Conservation (phyloP, 2,329 filamentous ascomycete species). For the Bipolaris cookei region DNA sequence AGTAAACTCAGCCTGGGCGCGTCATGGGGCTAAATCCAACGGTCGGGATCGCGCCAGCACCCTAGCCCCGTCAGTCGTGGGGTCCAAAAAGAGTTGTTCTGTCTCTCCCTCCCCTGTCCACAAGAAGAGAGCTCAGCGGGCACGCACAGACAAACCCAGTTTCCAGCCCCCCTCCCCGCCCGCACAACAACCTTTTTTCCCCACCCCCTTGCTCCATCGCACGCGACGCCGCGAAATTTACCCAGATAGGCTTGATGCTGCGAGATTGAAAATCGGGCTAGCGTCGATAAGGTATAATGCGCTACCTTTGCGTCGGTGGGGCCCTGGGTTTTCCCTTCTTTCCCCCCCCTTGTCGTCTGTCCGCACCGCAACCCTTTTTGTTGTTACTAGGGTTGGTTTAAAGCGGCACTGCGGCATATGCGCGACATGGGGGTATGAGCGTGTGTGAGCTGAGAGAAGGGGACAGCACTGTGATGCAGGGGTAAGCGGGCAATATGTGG, state of each 20-base stretch:
- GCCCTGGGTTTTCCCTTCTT: neutral
- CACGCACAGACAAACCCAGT: neutral
- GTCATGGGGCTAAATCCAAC: slow-evolving; percentile 4
- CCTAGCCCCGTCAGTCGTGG: slow-evolving; percentile 3
- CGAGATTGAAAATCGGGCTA: neutral
- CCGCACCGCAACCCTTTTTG: no score
- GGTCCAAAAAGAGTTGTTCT: slow-evolving; percentile 2
- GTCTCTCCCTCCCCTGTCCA: neutral
- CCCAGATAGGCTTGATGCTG: slow-evolving; percentile 12
- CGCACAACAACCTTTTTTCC: neutral
- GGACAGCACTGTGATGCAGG: neutral
- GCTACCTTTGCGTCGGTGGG: no score
- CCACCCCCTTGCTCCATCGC: slow-evolving; percentile 6
- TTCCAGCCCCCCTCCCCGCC: neutral
- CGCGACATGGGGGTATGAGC: neutral
- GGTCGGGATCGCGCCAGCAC: slow-evolving; percentile 7
- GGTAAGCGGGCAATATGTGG: slow-evolving; percentile 4
- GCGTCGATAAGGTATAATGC: neutral
- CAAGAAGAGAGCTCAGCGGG: neutral
- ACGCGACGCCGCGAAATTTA: slow-evolving; percentile 11
- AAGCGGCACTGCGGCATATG: no score
- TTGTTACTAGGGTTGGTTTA: no score
- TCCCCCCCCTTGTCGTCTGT: neutral
- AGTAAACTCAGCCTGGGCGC: no score
- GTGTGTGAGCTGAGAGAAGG: no score